phyloP scores from a whole-genome alignment of 371 early-diverging fungal species.

The Actinomortierella ambigua region DNA sequence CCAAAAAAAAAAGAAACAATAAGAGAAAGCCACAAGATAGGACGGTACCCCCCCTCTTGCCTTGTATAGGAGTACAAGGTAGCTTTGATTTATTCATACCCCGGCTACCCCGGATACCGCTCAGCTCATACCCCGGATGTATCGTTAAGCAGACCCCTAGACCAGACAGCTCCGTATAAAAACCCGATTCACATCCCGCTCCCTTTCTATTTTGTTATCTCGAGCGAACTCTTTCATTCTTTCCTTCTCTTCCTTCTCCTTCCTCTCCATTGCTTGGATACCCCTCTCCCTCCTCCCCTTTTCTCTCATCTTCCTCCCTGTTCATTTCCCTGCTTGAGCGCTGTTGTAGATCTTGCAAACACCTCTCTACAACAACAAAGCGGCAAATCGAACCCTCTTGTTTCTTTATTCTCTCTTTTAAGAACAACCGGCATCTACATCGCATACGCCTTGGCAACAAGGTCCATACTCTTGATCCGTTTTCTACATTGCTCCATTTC shows the following conservation, averaged over 20 bases:
- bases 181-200: conserved; percentile 1
- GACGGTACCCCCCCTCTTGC: too few species aligned
- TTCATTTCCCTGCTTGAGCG: not conserved
- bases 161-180: not conserved
- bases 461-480: not conserved
- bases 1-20: not conserved
- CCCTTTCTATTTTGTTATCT: not conserved
- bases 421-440: not conserved
- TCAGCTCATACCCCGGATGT: not conserved
- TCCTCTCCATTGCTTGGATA: too few species aligned
- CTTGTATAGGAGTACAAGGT: too few species aligned
- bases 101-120: not conserved
- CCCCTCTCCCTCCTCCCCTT: conserved; percentile 7
- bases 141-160: not conserved
- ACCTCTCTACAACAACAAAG: not conserved
- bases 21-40: too few species aligned
- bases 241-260: conserved; percentile 2
- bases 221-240: not conserved
- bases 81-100: not conserved
- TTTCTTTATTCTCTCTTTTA: not conserved
- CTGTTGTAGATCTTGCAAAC: not conserved
- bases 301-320: conserved; percentile 18
- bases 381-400: not conserved
- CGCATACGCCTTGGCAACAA: not conserved
- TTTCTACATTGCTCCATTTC: not conserved